Base-by-base conservation (phyloP, 768 basidiomycete species). In the Tricholoma saponaceum region DNA sequence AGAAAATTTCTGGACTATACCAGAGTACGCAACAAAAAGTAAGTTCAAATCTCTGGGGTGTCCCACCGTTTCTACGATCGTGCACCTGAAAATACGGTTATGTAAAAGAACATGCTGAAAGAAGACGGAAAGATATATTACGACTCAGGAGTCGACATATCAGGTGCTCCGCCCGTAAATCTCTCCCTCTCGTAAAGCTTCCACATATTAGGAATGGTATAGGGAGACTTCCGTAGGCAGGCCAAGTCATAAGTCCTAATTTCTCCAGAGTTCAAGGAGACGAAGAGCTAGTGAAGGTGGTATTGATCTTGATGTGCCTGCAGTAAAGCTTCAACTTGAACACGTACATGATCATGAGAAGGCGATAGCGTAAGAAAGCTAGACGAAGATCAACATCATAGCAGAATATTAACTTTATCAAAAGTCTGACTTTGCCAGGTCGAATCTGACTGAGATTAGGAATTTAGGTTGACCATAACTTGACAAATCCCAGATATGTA, bases 131-230 rank as follows among this genome's bases (percentile, higher is more conserved):
- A 6, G 25, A 55, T 51, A 12, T 33, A 55, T 59, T 65, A 83
- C 81, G 74, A 74, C 39, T 66, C 68, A 52, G 60, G 64, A 43
- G 55, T 64, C 20, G 63, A 59, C 62, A 54, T 70, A 50, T 63
- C 76, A 64, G 70, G 75, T 69, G 73, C 72, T 23, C 76, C 79
- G 51, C 70, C 74, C 0, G 73, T 68, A 47, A 68, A 63, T 65
- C 75, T 69, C 73, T 81, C 81, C 58, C 86, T 80, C 68, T 90
- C 84, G 62, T 90, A 86, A 28, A 83, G 62, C 20, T 75, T 76
- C 94, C 92, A 95, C 63, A 88, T 73, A 64, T 93, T 92, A 2
- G 86, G 85, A 32, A 90, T 80, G 16, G 73, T 76, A 63, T 88
- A 91, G 10, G 79, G 76, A 0, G 90, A 90, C 58, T 86, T 78